Percentiles rank a stretch among this genome's conserved stretches.
phyloP scores from a whole-genome alignment of 2,329 filamentous ascomycete species.

The Tolypocladium sp. region DNA sequence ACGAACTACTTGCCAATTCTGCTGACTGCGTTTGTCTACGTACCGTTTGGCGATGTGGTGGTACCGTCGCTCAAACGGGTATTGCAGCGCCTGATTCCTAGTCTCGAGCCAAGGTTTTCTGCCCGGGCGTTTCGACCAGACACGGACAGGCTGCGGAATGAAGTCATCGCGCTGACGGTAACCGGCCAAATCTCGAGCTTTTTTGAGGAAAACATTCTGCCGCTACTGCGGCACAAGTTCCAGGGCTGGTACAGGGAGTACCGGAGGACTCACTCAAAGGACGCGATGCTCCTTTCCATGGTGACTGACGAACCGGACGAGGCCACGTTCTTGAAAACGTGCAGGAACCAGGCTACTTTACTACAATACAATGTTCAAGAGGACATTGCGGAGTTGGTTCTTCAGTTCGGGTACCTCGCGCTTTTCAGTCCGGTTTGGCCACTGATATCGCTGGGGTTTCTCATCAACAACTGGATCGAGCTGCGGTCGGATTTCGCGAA shows the following conservation, averaged over 20 bases:
- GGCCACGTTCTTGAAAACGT: conserved; percentile 50
- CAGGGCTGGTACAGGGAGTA: conserved; percentile 35
- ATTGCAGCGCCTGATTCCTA: conserved; percentile 35
- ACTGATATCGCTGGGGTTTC: conserved; percentile 60
- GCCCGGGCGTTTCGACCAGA: conserved; percentile 53
- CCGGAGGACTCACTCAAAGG: conserved; percentile 21
- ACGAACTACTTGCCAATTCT: conserved; percentile 70
- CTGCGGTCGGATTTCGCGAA: conserved; percentile 70
- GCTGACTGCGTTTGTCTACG: conserved; percentile 70
- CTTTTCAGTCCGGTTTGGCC: conserved; percentile 72
- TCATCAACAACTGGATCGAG: conserved; percentile 72
- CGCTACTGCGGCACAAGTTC: conserved; percentile 54
- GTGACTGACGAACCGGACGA: conserved; percentile 54
- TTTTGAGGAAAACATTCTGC: conserved; percentile 62
- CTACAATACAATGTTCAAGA: conserved; percentile 63
- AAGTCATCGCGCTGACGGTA: conserved; percentile 68
- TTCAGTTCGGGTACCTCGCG: conserved; percentile 65
- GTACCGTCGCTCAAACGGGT: conserved; percentile 59
- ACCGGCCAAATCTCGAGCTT: conserved; percentile 65
- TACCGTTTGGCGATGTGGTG: conserved; percentile 60
- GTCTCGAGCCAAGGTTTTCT: conserved; percentile 41
- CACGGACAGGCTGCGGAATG: conserved; percentile 54
- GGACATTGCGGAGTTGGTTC: conserved; percentile 64
- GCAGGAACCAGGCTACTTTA: conserved; percentile 59
- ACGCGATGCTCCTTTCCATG: conserved; percentile 35